Conservation (phyloP, 1,284 basidiomycete genomes). For the Boletellus sp. region DNA sequence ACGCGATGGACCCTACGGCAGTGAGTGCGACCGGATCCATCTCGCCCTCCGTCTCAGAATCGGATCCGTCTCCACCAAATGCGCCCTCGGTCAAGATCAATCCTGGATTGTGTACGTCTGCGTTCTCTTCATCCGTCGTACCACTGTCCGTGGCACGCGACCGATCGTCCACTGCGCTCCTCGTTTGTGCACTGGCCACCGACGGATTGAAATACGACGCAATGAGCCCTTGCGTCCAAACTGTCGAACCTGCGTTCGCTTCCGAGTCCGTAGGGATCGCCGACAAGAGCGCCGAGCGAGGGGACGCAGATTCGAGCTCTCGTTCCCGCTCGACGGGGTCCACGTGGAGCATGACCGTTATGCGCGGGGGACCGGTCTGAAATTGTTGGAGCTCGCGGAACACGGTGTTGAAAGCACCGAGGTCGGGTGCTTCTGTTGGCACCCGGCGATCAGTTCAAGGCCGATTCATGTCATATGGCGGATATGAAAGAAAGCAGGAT, state of each 20-base stretch:
- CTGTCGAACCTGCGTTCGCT: slow-evolving; percentile 51
- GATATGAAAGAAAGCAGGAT: neutral
- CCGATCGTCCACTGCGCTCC: slow-evolving; percentile 30
- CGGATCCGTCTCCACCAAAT: slow-evolving; percentile 18
- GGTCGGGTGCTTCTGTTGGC: slow-evolving; percentile 59
- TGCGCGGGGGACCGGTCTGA: slow-evolving; percentile 40
- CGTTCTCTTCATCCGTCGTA: slow-evolving; percentile 13
- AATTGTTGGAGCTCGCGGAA: slow-evolving; percentile 63
- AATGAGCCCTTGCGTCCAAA: slow-evolving; percentile 63
- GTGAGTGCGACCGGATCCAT: slow-evolving; percentile 22
- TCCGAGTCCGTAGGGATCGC: slow-evolving; percentile 37
- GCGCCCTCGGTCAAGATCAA: neutral
- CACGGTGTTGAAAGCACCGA: slow-evolving; percentile 70
- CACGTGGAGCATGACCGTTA: slow-evolving; percentile 7
- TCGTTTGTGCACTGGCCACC: slow-evolving; percentile 26
- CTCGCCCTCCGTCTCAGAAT: slow-evolving; percentile 35
- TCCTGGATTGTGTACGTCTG: neutral
- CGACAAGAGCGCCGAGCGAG: slow-evolving; percentile 17
- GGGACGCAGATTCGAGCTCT: slow-evolving; percentile 32
- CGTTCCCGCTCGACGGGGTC: slow-evolving; percentile 22
- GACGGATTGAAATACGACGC: slow-evolving; percentile 42
- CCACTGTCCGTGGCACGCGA: slow-evolving; percentile 21
- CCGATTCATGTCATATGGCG: slow-evolving; percentile 5
- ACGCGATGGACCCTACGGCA: slow-evolving; percentile 22
- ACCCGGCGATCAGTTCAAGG: slow-evolving; percentile 1